Base-by-base conservation (phyloP, 495 filamentous ascomycete species). In the Xylaria curta region DNA sequence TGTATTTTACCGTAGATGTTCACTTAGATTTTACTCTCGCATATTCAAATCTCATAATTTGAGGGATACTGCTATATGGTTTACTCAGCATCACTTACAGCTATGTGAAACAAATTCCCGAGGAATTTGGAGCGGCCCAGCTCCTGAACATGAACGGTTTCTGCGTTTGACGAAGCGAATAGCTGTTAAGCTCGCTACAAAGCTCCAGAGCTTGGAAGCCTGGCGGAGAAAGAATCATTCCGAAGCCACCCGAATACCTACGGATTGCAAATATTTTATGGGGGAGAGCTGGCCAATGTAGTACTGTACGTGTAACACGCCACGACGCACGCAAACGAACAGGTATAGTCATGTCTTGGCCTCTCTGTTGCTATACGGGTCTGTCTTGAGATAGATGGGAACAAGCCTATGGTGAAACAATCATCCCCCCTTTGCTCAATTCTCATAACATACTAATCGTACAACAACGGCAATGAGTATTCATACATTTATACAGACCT, bases 271-370 rank as follows among this genome's bases (percentile, higher is more conserved):
- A 60, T 60, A 1, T 38, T n/a, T 60, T 33, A 38, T 36, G 38
- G n/a, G 26, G 38, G 36, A 40, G 21, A 44, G 21, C 38, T 26
- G 38, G 38, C 33, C 9, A 42, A 28, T 3, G 33, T 60, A 33
- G 9, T 9, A n/a, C n/a, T n/a, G n/a, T n/a, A 38, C 58, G 58
- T 38, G 58, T 60, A 38, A 21, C 21, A 60, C 58, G 58, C 58
- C 58, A 60, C 58, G 2, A 10, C 19, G 17, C 58, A 6, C n/a
- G 31, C 58, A 60, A n/a, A 38, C 53, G 53, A 31, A 26, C 17
- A 15, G 0, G 24, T 21, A 51, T n/a, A 28, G 51, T 24, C 51
- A 54, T 54, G 51, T 28, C 51, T 54, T 54, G 47, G 21, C 49
- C 21, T 26, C 24, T 26, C 49, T 26, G 24, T 53, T 26, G 49